Conservation (phyloP, 2,329 filamentous ascomycete genomes). For the Fusarium lyarnte region DNA sequence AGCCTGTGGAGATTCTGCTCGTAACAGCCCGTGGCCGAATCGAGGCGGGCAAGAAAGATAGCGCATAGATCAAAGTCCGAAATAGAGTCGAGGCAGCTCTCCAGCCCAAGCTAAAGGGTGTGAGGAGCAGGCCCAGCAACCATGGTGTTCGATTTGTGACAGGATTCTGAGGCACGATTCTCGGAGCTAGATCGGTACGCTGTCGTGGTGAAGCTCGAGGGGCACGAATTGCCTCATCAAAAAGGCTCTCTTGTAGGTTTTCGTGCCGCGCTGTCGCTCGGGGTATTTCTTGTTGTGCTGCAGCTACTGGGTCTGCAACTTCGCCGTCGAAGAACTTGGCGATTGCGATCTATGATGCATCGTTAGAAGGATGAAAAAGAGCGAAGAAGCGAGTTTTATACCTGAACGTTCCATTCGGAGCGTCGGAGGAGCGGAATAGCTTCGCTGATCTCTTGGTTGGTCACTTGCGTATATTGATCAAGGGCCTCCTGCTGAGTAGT, state of each 20-base stretch:
- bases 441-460: conserved; percentile 79
- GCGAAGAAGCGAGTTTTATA: conserved; percentile 47
- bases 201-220: conserved; percentile 40
- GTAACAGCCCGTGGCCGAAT: conserved; percentile 65
- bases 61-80: conserved; percentile 77
- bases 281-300: conserved; percentile 73
- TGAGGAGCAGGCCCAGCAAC: conserved; percentile 79
- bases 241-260: conserved; percentile 73
- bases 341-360: conserved; percentile 79
- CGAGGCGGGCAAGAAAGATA: conserved; percentile 80
- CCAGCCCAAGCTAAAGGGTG: conserved; percentile 84
- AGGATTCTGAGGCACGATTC: conserved; percentile 82
- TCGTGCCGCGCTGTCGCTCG: conserved; percentile 73
- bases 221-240: conserved; percentile 44
- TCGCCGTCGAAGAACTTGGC: conserved; percentile 98
- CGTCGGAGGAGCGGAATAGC: conserved; percentile 82
- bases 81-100: conserved; percentile 74
- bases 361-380: not conserved
- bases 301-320: conserved; percentile 80
- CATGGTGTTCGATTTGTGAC: conserved; percentile 76
- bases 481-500: conserved; percentile 83
- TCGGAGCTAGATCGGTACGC: conserved; percentile 74
- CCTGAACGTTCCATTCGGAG: conserved; percentile 97
- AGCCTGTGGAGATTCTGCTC: conserved; percentile 61
- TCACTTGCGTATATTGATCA: conserved; percentile 88